Evolutionary conservation across 2,329 filamentous ascomycete species (phyloP), one percentile per base, ranked within the genome.

Genomic region (Fusarium succisae): DNA sequence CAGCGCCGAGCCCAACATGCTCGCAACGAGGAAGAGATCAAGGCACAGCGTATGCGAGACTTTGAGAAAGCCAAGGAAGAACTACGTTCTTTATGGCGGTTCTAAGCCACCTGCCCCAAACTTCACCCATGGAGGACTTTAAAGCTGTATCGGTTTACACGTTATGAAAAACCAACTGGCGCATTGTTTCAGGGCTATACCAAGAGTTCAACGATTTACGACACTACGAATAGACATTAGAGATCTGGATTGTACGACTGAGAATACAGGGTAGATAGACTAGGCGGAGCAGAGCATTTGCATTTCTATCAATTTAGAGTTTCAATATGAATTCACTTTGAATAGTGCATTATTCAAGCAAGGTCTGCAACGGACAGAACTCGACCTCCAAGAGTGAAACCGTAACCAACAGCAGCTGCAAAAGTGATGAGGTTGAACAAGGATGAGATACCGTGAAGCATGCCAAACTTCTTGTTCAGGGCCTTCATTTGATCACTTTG

Each of bases 401-500:
- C 96, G 84, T 98, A 98, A 77, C 87, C 91, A 8, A 97, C 79
- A 47, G 92, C 91, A 1, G 91, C 90, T 47, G 92, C 81, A 55
- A 97, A 87, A 0, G 90, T 92, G 5, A 88, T 82, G 67, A 98
- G 80, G 81, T 98, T 98, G 26, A 97, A 81, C 69, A 97, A 82
- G 35, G 93, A 93, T 13, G 94, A 97, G 54, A 93, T 84, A 11
- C 95, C 94, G 82, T 99, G 96, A 65, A 98, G 83, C 70, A 89
- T 89, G 22, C 89, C 90, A 82, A 98, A 98, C 72, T 86, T 87
- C 84, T 91, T 93, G 86, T 96, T 97, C 77, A 97, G 82, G 14
- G 86, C 87, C 76, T 90, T 83, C 95, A 98, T 98, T 84, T 96
- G 94, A 76, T 91, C 87, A 10, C 93, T 96, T 79, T 97, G 94